Evolutionary conservation across 768 basidiomycete genomes (phyloP), one percentile per base, ranked within the genome.

Genomic region (Sporobolomyces phaffii): DNA sequence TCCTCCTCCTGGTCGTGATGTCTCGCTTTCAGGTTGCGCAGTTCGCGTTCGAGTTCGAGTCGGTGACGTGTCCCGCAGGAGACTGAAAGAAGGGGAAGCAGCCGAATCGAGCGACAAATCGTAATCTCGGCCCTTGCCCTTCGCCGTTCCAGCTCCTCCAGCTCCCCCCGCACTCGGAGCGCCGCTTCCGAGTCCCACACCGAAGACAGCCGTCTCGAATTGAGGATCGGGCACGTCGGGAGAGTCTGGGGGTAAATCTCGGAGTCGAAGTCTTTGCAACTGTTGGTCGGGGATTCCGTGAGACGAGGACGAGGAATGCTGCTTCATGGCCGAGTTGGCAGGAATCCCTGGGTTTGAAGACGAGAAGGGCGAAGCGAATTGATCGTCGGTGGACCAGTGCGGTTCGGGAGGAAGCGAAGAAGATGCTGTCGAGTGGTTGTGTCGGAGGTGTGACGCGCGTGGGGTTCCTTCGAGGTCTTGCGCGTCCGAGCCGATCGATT

Each of bases 211-310:
- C 8, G 73, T 73, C 36, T 73, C 72, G 34, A 71, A 64, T 10
- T 73, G 66, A 15, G 72, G 73, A 22, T 64, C 54, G 31, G 64
- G 64, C 11, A 74, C 47, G 51, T 73, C 73, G 14, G 73, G 73
- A 51, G 73, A 74, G 52, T 74, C 73, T 47, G 72, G 62, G 13
- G 72, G 67, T 1, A 73, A 40, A 47, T 72, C 70, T 4, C 66
- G 48, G 2, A 68, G 56, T 14, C 64, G 28, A 1, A 64, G 49
- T 3, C 70, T 60, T 24, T 70, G 56, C 5, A 62, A 45, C 20
- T 70, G 54, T 6, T 57, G 47, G 7, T 62, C 68, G 7, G 59
- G 60, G 0, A 57, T 7, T 8, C 28, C 9, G 10, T 26, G 18
- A 20, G 56, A 20, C 7, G 38, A 38, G n/a, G 34, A 24, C 44